These are phyloP conservation scores for Cytospora leucostoma DNA, from an alignment of 2,329 filamentous ascomycete species.

Conservation along the genomic window DNA sequence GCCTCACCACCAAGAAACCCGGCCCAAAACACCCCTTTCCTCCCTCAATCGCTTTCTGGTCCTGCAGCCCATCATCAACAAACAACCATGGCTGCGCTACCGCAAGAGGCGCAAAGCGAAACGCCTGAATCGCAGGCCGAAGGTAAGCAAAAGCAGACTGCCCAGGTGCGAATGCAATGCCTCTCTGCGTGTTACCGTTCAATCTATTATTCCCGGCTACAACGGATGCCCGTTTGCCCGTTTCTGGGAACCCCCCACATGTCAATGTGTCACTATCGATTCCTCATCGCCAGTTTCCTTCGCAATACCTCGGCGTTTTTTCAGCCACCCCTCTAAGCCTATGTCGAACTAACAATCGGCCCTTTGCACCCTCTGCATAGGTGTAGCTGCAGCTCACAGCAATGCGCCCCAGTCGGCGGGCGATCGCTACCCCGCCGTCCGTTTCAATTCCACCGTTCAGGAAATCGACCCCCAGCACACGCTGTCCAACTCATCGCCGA, in stretches of 20 bases:
- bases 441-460: constrained; percentile 70
- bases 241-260: constrained; percentile 7
- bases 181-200: constrained; percentile 10
- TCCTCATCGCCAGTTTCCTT: constrained; percentile 5
- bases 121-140: constrained; percentile 15
- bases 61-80: neutral
- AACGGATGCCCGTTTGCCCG: constrained; percentile 18
- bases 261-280: neutral
- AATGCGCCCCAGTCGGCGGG: constrained; percentile 25
- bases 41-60: neutral
- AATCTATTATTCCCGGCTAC: constrained; percentile 13
- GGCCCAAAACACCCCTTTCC: constrained; percentile 6
- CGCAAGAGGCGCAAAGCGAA: constrained; percentile 26
- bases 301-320: constrained; percentile 5
- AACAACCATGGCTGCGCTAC: constrained; percentile 24
- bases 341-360: constrained; percentile 5
- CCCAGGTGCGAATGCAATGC: constrained; percentile 6
- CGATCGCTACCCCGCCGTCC: constrained; percentile 53
- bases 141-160: constrained; percentile 25
- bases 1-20: constrained; percentile 20
- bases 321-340: constrained; percentile 7
- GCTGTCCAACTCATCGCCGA: constrained; percentile 31
- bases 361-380: too few relatives aligned
- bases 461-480: constrained; percentile 61
- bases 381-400: constrained; percentile 3